These are phyloP conservation scores for Neoscytalidium dimidiatum DNA, from an alignment of 2,329 filamentous ascomycete species.

Conservation along the genomic window DNA sequence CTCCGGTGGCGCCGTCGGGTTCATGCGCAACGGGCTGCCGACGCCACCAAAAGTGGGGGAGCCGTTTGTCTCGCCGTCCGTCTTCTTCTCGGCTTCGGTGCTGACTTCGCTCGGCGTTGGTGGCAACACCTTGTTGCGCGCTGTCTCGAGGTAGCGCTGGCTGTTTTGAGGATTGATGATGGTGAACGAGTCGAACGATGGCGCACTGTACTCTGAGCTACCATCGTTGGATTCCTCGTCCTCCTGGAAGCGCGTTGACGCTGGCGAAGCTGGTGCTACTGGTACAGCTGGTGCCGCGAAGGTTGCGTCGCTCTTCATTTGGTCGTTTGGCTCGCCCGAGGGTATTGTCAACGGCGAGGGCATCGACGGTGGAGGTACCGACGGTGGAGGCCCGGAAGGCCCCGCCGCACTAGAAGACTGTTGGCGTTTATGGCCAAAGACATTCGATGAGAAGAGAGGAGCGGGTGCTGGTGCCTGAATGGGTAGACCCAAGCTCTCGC, in stretches of 20 bases:
- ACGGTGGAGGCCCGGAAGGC: background rate
- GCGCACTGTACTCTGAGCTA: background rate
- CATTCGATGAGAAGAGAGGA: background rate
- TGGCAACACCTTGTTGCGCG: conserved; percentile 37
- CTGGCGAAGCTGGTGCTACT: background rate
- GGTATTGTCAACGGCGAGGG: background rate
- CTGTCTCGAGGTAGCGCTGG: conserved; percentile 33
- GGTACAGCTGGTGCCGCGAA: background rate
- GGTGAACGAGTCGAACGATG: conserved; percentile 1
- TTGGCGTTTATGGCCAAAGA: background rate
- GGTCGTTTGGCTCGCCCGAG: background rate
- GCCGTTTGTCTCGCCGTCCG: background rate
- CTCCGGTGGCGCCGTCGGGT: background rate
- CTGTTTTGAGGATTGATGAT: conserved; percentile 27
- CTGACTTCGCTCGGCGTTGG: conserved; percentile 27
- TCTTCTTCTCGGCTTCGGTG: background rate
- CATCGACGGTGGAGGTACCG: background rate
- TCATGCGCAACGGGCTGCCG: background rate
- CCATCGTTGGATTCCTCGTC: background rate
- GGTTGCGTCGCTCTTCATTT: background rate
- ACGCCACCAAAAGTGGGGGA: background rate
- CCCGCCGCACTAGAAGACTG: background rate
- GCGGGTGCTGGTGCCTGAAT: background rate
- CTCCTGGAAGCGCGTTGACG: conserved; percentile 9
- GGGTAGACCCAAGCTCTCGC: conserved; percentile 26